These are phyloP conservation scores for Penicillium silybi DNA, from an alignment of 495 filamentous ascomycete genomes.

Conservation along the genomic window DNA sequence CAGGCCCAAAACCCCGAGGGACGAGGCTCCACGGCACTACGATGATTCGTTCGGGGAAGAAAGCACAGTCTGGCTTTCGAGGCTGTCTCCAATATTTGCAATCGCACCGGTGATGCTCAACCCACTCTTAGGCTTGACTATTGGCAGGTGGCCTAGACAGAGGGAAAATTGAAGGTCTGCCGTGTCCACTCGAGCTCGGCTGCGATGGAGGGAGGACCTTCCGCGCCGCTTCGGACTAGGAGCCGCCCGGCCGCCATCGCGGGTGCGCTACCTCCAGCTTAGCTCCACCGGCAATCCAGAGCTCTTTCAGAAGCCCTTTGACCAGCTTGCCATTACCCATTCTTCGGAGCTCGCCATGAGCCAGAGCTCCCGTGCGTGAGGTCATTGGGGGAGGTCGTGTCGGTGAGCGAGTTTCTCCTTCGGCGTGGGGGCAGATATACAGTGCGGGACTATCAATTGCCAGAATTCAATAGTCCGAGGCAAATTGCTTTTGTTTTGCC, in stretches of 20 bases:
- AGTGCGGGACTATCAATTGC: not conserved
- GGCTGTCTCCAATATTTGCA: not conserved
- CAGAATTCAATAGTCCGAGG: not conserved
- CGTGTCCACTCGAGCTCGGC: slow-evolving; percentile 2
- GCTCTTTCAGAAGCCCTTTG: not conserved
- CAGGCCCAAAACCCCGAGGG: slow-evolving; percentile 11
- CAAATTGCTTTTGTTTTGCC: not conserved
- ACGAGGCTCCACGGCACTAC: not conserved
- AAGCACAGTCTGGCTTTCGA: not conserved
- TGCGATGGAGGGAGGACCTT: slow-evolving; percentile 17
- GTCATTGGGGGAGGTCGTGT: not conserved
- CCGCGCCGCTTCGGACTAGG: slow-evolving; percentile 19
- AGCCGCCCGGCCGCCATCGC: slow-evolving; percentile 20
- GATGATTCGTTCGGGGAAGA: slow-evolving; percentile 6
- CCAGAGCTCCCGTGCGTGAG: not conserved
- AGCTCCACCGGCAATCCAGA: slow-evolving; percentile 8
- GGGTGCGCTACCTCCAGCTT: slow-evolving; percentile 20
- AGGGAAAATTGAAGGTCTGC: not conserved
- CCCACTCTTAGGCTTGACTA: not conserved
- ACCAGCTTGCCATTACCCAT: not conserved
- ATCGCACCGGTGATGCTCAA: slow-evolving; percentile 4
- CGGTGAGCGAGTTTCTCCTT: not conserved
- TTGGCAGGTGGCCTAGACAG: not conserved
- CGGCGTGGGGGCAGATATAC: not conserved
- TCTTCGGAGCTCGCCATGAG: not conserved